Conservation (phyloP, 805 yeast genomes). For the Candida ponderosae region DNA sequence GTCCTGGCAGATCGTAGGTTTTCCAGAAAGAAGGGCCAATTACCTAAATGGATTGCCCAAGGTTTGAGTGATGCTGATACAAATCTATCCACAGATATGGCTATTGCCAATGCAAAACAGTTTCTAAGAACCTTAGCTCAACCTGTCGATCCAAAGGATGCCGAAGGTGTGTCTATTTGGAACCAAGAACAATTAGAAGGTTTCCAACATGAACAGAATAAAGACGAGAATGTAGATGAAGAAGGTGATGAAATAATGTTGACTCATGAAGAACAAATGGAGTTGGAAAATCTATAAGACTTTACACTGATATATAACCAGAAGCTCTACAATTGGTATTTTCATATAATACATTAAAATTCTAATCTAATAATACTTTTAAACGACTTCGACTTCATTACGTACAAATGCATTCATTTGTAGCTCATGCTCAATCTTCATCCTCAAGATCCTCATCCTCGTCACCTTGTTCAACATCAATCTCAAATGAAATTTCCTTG, state of each 20-base stretch:
- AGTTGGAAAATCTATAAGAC: constrained; percentile 11
- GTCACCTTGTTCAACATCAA: constrained; percentile 32
- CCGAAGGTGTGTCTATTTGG: constrained; percentile 95
- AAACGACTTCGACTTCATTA: too few species aligned
- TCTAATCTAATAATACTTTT: too few species aligned
- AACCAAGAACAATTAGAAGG: constrained; percentile 55
- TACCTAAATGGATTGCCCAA: constrained; percentile 97
- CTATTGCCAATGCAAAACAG: constrained; percentile 87
- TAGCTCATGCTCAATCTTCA: neutral
- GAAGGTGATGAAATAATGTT: constrained; percentile 21
- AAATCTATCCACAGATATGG: constrained; percentile 94
- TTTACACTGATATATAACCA: too few species aligned
- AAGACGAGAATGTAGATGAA: constrained; percentile 11
- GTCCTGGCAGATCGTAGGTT: constrained; percentile 94
- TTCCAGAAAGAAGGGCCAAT: constrained; percentile 73
- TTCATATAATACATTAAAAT: too few species aligned
- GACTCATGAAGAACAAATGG: constrained; percentile 18
- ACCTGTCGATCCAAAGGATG: constrained; percentile 82
- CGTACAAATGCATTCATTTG: too few species aligned
- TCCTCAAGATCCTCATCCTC: constrained; percentile 17
- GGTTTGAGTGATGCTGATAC: constrained; percentile 87
- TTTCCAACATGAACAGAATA: constrained; percentile 45
- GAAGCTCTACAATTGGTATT: too few species aligned
- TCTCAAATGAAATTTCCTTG: constrained; percentile 57
- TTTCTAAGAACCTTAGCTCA: constrained; percentile 91